phyloP scores from a whole-genome alignment of 2,329 filamentous ascomycete species.

The Exophiala calicioides region DNA sequence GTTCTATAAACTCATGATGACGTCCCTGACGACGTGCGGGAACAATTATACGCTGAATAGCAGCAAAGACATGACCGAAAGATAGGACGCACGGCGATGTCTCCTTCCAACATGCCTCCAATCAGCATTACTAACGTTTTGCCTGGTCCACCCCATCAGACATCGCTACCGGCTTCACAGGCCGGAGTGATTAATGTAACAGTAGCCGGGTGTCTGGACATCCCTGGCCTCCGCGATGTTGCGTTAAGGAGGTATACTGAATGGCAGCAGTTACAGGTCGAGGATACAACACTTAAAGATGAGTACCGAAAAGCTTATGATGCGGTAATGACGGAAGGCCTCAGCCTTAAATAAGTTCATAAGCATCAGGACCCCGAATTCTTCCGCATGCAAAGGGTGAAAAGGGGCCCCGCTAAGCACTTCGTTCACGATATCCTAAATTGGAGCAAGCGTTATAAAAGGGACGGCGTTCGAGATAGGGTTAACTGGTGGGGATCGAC shows the following conservation, averaged over 20 bases:
- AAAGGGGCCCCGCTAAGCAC: neutral
- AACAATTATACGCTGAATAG: conserved; percentile 38
- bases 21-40: conserved; percentile 35
- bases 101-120: conserved; percentile 29
- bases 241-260: conserved; percentile 23
- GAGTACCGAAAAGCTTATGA: conserved; percentile 25
- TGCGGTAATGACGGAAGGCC: conserved; percentile 13
- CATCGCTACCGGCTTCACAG: conserved; percentile 1
- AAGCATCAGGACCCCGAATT: neutral
- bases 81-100: conserved; percentile 17
- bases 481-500: conserved; percentile 27
- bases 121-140: conserved; percentile 38
- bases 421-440: neutral
- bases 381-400: conserved; percentile 1
- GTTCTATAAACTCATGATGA: conserved; percentile 34
- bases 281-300: conserved; percentile 14
- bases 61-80: conserved; percentile 32
- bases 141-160: conserved; percentile 7
- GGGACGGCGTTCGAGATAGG: conserved; percentile 10
- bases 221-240: conserved; percentile 25
- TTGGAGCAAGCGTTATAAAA: conserved; percentile 1
- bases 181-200: neutral
- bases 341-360: conserved; percentile 11
- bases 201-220: conserved; percentile 14
- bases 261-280: conserved; percentile 28